Evolutionary conservation across 2,329 filamentous ascomycete species (phyloP).

Genomic region (Monilinia fructigena): DNA sequence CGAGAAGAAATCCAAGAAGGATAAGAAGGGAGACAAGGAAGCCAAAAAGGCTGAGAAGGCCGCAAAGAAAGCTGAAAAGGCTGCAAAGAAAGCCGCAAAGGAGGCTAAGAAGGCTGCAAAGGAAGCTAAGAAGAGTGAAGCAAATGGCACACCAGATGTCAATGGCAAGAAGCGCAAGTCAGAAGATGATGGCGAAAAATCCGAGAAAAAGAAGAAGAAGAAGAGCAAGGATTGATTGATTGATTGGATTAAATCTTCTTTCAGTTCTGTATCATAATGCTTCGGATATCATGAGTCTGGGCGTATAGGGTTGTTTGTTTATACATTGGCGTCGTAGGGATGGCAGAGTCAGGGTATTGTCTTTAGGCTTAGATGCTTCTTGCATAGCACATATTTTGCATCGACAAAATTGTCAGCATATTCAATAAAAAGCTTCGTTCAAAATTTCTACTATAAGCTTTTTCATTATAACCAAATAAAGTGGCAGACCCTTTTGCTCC

Average conservation of each 20-base stretch:
- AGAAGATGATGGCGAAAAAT: constrained; percentile 57
- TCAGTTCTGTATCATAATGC: constrained; percentile 29
- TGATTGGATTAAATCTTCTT: constrained; percentile 20
- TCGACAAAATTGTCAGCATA: constrained; percentile 11
- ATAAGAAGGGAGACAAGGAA: constrained; percentile 45
- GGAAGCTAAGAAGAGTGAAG: constrained; percentile 63
- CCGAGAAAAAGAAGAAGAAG: constrained; percentile 60
- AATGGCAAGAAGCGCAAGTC: constrained; percentile 69
- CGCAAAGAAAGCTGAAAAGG: constrained; percentile 36
- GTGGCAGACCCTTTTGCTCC: not conserved
- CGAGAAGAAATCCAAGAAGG: constrained; percentile 37
- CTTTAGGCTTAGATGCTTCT: constrained; percentile 24
- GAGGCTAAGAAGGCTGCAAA: constrained; percentile 76
- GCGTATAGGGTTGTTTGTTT: constrained; percentile 25
- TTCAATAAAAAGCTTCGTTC: constrained; percentile 19
- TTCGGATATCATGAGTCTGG: constrained; percentile 24
- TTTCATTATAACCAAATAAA: not conserved
- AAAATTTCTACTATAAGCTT: not conserved
- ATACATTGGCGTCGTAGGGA: constrained; percentile 23
- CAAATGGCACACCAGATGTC: constrained; percentile 44
- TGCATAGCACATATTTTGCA: constrained; percentile 23
- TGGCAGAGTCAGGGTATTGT: constrained; percentile 22
- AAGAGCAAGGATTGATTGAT: constrained; percentile 39
- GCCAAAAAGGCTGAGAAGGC: constrained; percentile 24
- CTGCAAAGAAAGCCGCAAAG: constrained; percentile 45